These are phyloP conservation scores for Diaporthe citriasiana DNA, from an alignment of 2,329 filamentous ascomycete genomes.

Conservation along the genomic window DNA sequence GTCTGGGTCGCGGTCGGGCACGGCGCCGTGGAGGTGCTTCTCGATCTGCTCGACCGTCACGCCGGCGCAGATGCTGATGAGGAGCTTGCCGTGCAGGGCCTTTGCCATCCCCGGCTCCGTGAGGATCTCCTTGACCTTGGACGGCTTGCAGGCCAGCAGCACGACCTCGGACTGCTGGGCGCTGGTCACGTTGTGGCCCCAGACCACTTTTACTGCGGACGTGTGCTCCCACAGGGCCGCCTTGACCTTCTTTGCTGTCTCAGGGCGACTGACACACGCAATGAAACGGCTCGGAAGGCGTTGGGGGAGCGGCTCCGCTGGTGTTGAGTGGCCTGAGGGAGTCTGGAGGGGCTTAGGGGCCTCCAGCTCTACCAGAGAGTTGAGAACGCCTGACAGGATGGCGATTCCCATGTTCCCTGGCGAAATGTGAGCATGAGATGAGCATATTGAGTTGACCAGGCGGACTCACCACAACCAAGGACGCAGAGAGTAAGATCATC, in stretches of 20 bases:
- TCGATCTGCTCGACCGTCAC: conserved; percentile 79
- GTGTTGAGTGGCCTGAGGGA: conserved; percentile 59
- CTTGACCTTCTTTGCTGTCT: conserved; percentile 78
- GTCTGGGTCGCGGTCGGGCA: conserved; percentile 61
- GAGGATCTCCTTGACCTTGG: conserved; percentile 79
- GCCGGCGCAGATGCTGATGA: conserved; percentile 86
- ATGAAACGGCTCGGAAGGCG: conserved; percentile 82
- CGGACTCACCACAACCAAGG: conserved; percentile 80
- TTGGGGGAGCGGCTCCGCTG: conserved; percentile 62
- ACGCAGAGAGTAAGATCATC: conserved; percentile 79
- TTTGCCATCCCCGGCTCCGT: conserved; percentile 76
- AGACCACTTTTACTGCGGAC: conserved; percentile 73
- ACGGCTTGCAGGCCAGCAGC: conserved; percentile 85
- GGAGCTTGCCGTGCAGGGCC: conserved; percentile 82
- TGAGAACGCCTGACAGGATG: conserved; percentile 84
- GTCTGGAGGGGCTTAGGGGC: conserved; percentile 61
- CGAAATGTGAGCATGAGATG: conserved; percentile 3
- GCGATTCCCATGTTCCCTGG: conserved; percentile 87
- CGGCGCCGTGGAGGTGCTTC: conserved; percentile 70
- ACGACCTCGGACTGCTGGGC: conserved; percentile 79
- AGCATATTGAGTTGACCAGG: not conserved
- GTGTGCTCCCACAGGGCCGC: conserved; percentile 75
- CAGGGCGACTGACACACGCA: conserved; percentile 81
- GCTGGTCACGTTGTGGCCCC: conserved; percentile 79
- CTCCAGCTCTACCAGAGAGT: conserved; percentile 71